Base-by-base conservation (phyloP, 1,284 basidiomycete genomes). In the Mycosarcoma mackinlayi region DNA sequence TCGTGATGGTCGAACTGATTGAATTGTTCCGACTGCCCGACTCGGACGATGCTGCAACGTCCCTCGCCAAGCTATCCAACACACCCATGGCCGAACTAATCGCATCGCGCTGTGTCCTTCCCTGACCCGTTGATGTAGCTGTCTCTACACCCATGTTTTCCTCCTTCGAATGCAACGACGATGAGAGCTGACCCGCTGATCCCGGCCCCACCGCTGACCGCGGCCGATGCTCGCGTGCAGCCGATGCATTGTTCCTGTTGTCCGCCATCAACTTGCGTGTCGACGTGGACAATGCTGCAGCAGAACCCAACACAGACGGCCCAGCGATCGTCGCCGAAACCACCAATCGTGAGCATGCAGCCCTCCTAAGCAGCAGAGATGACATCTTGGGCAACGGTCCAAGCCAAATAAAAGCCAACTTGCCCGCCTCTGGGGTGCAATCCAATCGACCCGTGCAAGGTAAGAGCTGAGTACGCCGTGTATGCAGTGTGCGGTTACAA, bases 81-180 rank as follows among this genome's bases (percentile, higher is more conserved):
- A 70, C 57, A 3, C 67, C 57, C 49, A 65, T 65, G 5, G 67
- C 67, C 10, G 61, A 59, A 7, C 45, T 16, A 18, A 69, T 57
- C 25, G 61, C 67, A 51, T 65, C 61, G 1, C 49, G 37, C 34
- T 70, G 67, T 18, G 61, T 65, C 31, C 65, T 64, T 0, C 67
- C 46, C 11, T n/a, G n/a, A n/a, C 45, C 37, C 13, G 16, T 14
- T 2, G 23, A 4, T 0, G 23, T 2, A 5, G 18, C 8, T 1
- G 39, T 1, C 4, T 27, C 18, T 4, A 60, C 37, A 16, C 62
- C 62, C 5, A 56, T n/a, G 8, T 59, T 56, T 14, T 48, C 52
- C 23, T 61, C 44, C 18, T 67, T 67, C 25, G 39, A 31, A 13
- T 44, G 53, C 9, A 25, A 38, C 25, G 19, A 19, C 14, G 53